Evolutionary conservation across 345 rosid species (phyloP).

Genomic region (Aquilaria yunnanensis): DNA sequence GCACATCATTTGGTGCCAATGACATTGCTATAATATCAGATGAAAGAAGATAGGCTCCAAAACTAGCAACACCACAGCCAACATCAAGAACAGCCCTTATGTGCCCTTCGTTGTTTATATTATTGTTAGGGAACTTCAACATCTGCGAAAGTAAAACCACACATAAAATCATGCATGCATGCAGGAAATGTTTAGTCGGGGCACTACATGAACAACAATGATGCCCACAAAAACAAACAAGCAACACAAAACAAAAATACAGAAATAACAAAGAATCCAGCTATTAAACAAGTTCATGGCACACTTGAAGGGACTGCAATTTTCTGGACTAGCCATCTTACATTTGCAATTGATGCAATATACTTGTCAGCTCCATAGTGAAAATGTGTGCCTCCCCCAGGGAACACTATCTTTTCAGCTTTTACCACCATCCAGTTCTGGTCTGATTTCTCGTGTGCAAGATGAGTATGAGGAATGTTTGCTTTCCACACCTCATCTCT

Average conservation of each 20-base stretch:
- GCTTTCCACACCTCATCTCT: conserved; percentile 99
- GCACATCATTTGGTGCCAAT: conserved; percentile 96
- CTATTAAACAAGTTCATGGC: neutral
- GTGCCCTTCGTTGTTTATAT: conserved; percentile 67
- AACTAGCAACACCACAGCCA: conserved; percentile 99
- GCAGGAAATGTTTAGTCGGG: conserved; percentile 1
- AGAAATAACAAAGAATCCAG: neutral
- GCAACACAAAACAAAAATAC: neutral
- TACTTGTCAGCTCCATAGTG: conserved; percentile 99
- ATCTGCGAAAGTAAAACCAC: conserved; percentile 51
- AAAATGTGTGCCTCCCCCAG: conserved; percentile 99
- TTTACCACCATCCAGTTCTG: conserved; percentile 99
- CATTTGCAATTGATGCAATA: conserved; percentile 90
- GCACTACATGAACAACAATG: neutral
- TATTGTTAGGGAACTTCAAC: conserved; percentile 77
- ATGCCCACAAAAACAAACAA: conserved; percentile 4
- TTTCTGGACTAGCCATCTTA: conserved; percentile 27
- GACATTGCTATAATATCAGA: conserved; percentile 87
- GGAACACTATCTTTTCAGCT: conserved; percentile 90
- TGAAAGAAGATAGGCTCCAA: conserved; percentile 90
- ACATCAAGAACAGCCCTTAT: conserved; percentile 92
- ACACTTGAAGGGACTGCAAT: neutral
- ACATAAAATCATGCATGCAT: conserved; percentile 9
- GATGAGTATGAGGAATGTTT: conserved; percentile 98
- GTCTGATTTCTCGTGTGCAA: conserved; percentile 96